Base-by-base conservation (phyloP, 441 rosid species). In the Macaranga tanarius region DNA sequence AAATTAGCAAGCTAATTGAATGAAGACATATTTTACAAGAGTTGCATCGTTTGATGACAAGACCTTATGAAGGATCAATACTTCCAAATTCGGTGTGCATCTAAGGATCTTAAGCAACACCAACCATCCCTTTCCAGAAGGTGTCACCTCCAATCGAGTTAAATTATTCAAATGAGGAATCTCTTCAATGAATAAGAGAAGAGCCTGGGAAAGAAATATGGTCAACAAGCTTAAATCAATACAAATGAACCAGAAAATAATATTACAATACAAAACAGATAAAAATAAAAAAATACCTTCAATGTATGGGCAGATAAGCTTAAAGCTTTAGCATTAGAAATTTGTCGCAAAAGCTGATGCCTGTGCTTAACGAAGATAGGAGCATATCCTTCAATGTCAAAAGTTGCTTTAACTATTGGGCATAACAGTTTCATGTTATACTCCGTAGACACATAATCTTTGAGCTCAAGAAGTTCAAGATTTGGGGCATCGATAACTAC, bases 391-490 rank as follows among this genome's bases (percentile, higher is more conserved):
- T 31, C 38, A 22, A 22, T n/a, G 13, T 48, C 31, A 16, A 23
- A 0, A 44, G 20, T 15, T 23, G 68, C 38, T 25, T 64, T 11
- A 23, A 13, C 42, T 48, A 26, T 40, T 25, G 42, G 20, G 13
- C 22, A 25, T 1, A 6, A 5, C 17, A 3, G 17, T 3, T 2
- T 23, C 15, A 50, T 19, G 3, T 16, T 1, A 31, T 11, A 5
- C 3, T 28, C 25, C 16, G 19, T 47, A 5, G 58, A 67, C 7
- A 20, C 15, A 34, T 5, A 8, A 69, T 38, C 65, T 6, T 11
- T 2, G 19, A 70, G 55, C 44, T 59, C 26, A n/a, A 70, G 57
- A 70, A 45, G n/a, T 34, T 70, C 57, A 10, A 70, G 65, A 28
- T 60, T 59, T 20, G 58, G 58, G 5, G 66, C n/a, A n/a, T 59